phyloP scores from a whole-genome alignment of 768 basidiomycete species.

The Amanita phalloides region DNA sequence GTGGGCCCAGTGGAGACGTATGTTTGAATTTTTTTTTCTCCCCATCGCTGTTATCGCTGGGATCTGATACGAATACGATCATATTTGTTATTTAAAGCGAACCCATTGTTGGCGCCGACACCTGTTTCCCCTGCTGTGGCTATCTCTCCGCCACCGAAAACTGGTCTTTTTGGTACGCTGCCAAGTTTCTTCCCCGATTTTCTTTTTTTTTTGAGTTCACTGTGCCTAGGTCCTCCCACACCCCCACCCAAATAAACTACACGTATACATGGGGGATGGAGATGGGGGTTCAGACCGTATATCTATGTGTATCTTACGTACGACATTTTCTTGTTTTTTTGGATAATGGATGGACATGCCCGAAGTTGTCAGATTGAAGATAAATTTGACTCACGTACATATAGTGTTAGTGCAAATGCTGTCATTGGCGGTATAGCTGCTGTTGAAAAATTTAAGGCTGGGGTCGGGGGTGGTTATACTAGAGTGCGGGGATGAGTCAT shows the following conservation, averaged over 20 bases:
- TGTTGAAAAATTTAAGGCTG: constrained; percentile 1
- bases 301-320: neutral
- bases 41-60: neutral
- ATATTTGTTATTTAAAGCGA: constrained; percentile 31
- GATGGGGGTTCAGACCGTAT: neutral
- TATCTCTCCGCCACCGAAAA: constrained; percentile 37
- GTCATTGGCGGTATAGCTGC: too few species aligned
- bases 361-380: too few species aligned
- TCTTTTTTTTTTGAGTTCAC: neutral
- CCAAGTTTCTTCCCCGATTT: neutral
- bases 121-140: constrained; percentile 25
- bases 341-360: too few species aligned
- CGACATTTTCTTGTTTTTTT: neutral
- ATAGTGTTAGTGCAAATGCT: too few species aligned
- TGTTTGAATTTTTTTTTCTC: constrained; percentile 13
- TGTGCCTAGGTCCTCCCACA: constrained; percentile 27
- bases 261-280: neutral
- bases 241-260: constrained; percentile 29
- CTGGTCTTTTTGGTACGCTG: constrained; percentile 54
- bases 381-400: too few species aligned
- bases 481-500: too few species aligned
- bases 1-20: constrained; percentile 84
- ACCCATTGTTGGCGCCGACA: constrained; percentile 47
- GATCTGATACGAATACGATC: neutral
- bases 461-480: too few species aligned